Base-by-base conservation (phyloP, 352 stramenopile genomes). In the Globisporangium canariense region DNA sequence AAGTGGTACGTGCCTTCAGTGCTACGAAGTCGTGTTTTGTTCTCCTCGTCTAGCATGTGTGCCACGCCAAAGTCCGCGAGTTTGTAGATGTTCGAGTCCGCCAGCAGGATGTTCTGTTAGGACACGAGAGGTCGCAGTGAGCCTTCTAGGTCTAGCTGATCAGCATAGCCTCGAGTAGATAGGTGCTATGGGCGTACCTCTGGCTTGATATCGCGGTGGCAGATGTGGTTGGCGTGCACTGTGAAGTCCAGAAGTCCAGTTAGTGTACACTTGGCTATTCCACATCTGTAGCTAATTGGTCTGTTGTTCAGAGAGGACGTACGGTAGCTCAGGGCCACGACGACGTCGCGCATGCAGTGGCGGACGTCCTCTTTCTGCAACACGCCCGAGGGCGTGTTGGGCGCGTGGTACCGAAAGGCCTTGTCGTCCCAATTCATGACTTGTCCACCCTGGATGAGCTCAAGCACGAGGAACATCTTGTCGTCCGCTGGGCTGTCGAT, bases 1-100 rank as follows among this genome's bases (percentile, higher is more conserved):
- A 94, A 96, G 63, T 92, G 82, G 59, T 95, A 94, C n/a, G 88
- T 95, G 49, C 88, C 88, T 66, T 91, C 86, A 0, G 88, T 96
- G 66, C 86, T 89, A 3, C 83, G 85, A 30, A 96, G 72, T 40
- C 64, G 58, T 30, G 71, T 67, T 41, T 73, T 76, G 25, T 79
- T 69, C 14, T 70, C 72, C 3, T 73, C 66, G 38, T 79, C 71
- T 7, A 80, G 74, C 69, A 89, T 88, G 58, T 88, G 63, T n/a
- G 85, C 83, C 32, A 90, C 86, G 20, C 85, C 85, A 66, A 93
- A 92, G 68, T 96, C 87, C 41, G 84, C 86, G 18, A 94, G 68
- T 50, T 91, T 96, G 68, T 89, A 91, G 9, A 70, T 71, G 34
- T 74, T 65, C 10, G 73, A 62, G 30, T 74, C 75, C 20, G 80